A percentile compares a stretch with the other conserved stretches of the same genome.
These are phyloP conservation scores for Chaetomiaceae sp. DNA, from an alignment of 2,329 filamentous ascomycete genomes.

Conservation along the genomic window DNA sequence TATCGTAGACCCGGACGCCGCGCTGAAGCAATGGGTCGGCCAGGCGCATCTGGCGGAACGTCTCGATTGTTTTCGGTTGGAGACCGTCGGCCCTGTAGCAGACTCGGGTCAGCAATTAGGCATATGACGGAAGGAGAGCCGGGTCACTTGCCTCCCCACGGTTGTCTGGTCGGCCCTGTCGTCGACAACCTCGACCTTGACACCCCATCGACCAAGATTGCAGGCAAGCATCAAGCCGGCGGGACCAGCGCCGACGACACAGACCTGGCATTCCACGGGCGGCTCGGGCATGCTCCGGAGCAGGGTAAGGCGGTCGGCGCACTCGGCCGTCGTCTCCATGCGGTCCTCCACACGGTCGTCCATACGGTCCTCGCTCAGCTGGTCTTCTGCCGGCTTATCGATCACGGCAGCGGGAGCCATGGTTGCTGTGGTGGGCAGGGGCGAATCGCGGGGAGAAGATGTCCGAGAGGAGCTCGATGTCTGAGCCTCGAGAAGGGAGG, in stretches of 20 bases:
- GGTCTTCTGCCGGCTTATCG: conserved; percentile 34
- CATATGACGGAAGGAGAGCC: not conserved
- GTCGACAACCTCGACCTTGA: conserved; percentile 63
- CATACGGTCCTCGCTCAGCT: conserved; percentile 29
- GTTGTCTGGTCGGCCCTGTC: conserved; percentile 64
- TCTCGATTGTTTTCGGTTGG: conserved; percentile 76
- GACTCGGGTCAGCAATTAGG: conserved; percentile 7
- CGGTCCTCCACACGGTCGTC: conserved; percentile 32
- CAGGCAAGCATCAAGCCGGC: conserved; percentile 53
- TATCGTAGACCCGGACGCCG: conserved; percentile 68
- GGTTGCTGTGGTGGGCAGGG: conserved; percentile 6
- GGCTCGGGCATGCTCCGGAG: conserved; percentile 46
- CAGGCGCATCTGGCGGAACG: conserved; percentile 67
- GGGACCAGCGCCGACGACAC: conserved; percentile 53
- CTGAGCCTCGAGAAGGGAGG: not conserved
- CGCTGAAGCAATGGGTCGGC: conserved; percentile 63
- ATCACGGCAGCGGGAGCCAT: conserved; percentile 38
- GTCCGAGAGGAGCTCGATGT: not conserved
- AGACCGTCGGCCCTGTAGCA: conserved; percentile 61
- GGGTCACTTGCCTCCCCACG: conserved; percentile 50
- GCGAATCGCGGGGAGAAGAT: not conserved
- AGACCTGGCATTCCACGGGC: conserved; percentile 37
- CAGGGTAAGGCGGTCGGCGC: conserved; percentile 44
- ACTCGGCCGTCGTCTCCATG: conserved; percentile 32
- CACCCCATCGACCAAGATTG: conserved; percentile 60